Percentiles rank a stretch among this genome's conserved stretches.
phyloP scores from a whole-genome alignment of 78 protist species.

The Chrysochromulina parva region DNA sequence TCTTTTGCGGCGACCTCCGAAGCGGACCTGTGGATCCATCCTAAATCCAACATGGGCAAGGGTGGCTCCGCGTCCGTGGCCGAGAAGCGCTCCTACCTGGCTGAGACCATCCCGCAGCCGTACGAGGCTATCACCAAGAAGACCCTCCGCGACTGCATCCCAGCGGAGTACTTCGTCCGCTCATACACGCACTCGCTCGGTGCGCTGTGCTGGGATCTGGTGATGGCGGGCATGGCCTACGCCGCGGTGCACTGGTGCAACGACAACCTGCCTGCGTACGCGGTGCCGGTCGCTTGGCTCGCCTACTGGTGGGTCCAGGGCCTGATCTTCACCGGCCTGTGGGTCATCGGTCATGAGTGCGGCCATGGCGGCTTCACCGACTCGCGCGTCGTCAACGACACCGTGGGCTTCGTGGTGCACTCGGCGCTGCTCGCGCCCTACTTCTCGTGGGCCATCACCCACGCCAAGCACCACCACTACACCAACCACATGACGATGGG shows the following conservation, averaged over 20 bases:
- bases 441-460: slow-evolving; percentile 76
- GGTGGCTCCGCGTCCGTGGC: not conserved
- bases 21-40: too few species aligned
- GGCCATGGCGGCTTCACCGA: slow-evolving; percentile 81
- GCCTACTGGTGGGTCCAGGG: not conserved
- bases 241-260: too few species aligned
- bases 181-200: slow-evolving; percentile 33
- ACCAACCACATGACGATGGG: slow-evolving; percentile 62
- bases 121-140: not conserved
- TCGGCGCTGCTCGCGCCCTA: slow-evolving; percentile 75
- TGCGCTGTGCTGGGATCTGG: slow-evolving; percentile 42
- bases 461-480: slow-evolving; percentile 79
- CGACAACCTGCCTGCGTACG: not conserved
- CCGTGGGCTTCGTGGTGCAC: slow-evolving; percentile 74
- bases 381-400: slow-evolving; percentile 56
- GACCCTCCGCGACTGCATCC: slow-evolving; percentile 19
- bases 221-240: not conserved
- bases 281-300: not conserved
- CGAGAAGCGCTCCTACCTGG: not conserved
- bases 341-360: slow-evolving; percentile 89
- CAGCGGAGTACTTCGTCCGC: slow-evolving; percentile 65
- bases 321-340: slow-evolving; percentile 65
- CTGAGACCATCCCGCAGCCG: not conserved
- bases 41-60: not conserved
- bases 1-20: too few species aligned